These are phyloP conservation scores for Dactylella cylindrospora DNA, from an alignment of 2,329 filamentous ascomycete species.

Conservation along the genomic window DNA sequence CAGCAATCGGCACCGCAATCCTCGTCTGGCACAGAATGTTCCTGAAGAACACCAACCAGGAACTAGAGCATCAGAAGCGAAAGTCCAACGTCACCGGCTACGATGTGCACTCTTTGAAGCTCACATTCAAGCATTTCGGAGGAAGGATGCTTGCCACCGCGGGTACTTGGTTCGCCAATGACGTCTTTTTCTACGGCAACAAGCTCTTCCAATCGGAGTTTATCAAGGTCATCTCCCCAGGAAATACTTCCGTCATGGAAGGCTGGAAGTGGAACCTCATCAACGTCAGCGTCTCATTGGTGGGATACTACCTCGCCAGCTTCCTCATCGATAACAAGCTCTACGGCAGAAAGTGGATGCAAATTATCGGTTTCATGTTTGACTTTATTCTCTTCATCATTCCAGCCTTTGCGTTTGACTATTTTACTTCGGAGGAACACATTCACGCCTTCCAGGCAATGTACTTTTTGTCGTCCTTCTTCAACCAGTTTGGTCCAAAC, in stretches of 20 bases:
- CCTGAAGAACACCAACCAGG: conserved; percentile 84
- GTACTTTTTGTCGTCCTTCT: conserved; percentile 97
- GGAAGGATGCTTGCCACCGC: conserved; percentile 83
- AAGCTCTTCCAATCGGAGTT: conserved; percentile 94
- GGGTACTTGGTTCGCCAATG: conserved; percentile 90
- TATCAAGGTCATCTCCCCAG: conserved; percentile 74
- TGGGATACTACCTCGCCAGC: conserved; percentile 82
- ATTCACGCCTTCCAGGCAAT: conserved; percentile 94
- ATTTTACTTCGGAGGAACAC: conserved; percentile 71
- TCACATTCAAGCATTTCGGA: conserved; percentile 80
- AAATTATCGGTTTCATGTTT: conserved; percentile 88
- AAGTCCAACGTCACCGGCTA: conserved; percentile 87
- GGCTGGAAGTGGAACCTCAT: conserved; percentile 90
- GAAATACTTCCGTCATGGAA: conserved; percentile 72
- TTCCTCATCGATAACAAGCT: conserved; percentile 93
- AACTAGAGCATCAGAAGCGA: conserved; percentile 79
- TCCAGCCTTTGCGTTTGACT: conserved; percentile 81
- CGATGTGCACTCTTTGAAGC: conserved; percentile 76
- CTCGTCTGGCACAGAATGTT: conserved; percentile 93
- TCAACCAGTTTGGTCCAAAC: conserved; percentile 99
- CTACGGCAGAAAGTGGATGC: conserved; percentile 95
- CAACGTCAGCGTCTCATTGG: conserved; percentile 83
- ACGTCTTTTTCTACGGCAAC: conserved; percentile 99
- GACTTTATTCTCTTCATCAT: conserved; percentile 92
- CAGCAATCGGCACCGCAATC: conserved; percentile 87